Conservation (phyloP, 1,284 basidiomycete genomes). For the Sanghuangporus sanghuang region DNA sequence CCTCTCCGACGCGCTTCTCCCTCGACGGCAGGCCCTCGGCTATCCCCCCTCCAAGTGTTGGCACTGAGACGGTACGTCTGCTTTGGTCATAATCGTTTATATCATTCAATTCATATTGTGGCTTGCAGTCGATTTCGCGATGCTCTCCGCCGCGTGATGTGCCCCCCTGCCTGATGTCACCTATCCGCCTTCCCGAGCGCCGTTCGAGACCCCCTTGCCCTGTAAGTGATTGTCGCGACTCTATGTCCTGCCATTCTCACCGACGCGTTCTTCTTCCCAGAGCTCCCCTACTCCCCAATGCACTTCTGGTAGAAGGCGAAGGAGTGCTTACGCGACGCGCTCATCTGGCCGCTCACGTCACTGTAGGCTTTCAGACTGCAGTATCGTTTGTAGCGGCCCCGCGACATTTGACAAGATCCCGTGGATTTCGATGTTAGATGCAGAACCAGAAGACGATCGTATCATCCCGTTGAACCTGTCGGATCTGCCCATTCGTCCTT, state of each 20-base stretch:
- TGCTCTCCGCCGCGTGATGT: conserved; percentile 4
- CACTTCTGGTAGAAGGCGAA: conserved; percentile 9
- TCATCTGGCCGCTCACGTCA: conserved; percentile 34
- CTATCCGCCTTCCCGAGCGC: conserved; percentile 22
- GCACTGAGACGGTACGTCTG: conserved; percentile 2
- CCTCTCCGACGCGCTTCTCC: conserved; percentile 24
- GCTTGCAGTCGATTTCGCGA: conserved; percentile 5
- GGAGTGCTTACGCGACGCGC: conserved; percentile 19
- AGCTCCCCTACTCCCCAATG: conserved; percentile 9
- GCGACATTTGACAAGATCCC: conserved; percentile 52
- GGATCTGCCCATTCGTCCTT: conserved; percentile 43
- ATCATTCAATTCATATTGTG: background rate
- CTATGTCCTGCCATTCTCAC: background rate
- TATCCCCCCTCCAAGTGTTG: conserved; percentile 2
- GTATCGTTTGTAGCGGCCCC: conserved; percentile 26
- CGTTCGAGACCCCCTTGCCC: conserved; percentile 11
- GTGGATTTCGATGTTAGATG: conserved; percentile 54
- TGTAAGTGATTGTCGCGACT: conserved; percentile 19
- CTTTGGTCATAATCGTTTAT: background rate
- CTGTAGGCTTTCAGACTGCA: conserved; percentile 27
- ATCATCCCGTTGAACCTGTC: conserved; percentile 44
- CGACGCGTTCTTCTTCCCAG: background rate
- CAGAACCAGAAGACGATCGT: conserved; percentile 28
- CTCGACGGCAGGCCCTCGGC: conserved; percentile 20
- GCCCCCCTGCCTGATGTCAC: conserved; percentile 27